Evolutionary conservation across 805 yeast species (phyloP).

Genomic region (Lachancea meyersii): DNA sequence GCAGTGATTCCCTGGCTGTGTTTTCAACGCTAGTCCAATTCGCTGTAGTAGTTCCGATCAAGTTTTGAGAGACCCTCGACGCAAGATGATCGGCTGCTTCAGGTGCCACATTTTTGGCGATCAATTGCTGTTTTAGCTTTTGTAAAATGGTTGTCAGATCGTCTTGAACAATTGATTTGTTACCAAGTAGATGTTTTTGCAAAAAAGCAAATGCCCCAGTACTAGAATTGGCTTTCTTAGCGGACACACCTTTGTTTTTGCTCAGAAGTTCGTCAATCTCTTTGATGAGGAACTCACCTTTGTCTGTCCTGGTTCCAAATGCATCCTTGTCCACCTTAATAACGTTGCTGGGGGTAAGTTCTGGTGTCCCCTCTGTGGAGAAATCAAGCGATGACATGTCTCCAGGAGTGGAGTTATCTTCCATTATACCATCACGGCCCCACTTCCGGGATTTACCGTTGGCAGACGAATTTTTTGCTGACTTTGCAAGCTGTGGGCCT

Average conservation of each 20-base stretch:
- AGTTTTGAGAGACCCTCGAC: conserved; percentile 58
- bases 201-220: conserved; percentile 51
- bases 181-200: conserved; percentile 54
- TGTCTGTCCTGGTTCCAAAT: conserved; percentile 37
- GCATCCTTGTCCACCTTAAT: conserved; percentile 29
- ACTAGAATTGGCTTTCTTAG: conserved; percentile 11
- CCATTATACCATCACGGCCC: conserved; percentile 56
- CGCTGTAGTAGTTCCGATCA: conserved; percentile 67
- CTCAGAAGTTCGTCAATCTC: conserved; percentile 45
- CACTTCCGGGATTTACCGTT: conserved; percentile 42
- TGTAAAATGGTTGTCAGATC: conserved; percentile 62
- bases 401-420: conserved; percentile 35
- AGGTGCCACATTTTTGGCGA: conserved; percentile 86
- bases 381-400: conserved; percentile 48
- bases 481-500: conserved; percentile 1
- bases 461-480: conserved; percentile 8
- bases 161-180: conserved; percentile 54
- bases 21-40: conserved; percentile 67
- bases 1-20: conserved; percentile 62
- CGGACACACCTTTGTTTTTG: conserved; percentile 16
- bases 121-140: conserved; percentile 66
- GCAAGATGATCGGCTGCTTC: conserved; percentile 73
- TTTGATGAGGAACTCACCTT: conserved; percentile 59
- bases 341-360: conserved; percentile 15
- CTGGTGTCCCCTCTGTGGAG: conserved; percentile 35